Evolutionary conservation across 106 monocot genomes (phyloP), one percentile per base, ranked within the genome.

Genomic region (Dendrobium officinale): DNA sequence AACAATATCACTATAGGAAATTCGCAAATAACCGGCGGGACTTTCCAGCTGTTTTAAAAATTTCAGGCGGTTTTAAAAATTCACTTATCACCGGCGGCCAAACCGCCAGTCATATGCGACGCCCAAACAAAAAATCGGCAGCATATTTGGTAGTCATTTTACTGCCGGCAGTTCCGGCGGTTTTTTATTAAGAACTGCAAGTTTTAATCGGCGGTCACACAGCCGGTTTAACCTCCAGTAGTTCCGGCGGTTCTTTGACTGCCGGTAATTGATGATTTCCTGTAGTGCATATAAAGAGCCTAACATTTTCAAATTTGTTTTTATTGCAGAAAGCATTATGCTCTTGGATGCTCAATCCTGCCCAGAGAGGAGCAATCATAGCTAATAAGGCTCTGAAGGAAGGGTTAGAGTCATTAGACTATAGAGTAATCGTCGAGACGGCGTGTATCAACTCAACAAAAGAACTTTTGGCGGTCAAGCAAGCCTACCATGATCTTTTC

Each of bases 291-390:
- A 37, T 20, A 20, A 66, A 24, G n/a, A 22, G 66, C 66, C 24
- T 66, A 66, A 66, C 20, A 8, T 66, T 18, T 20, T 17, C 17
- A 66, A 66, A 20, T 66, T 4, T 5, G 20, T 24, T 66, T 26
- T 66, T 5, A 66, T 47, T 86, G 80, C 66, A 95, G 95, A 88
- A 75, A 83, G 92, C 95, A 17, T 81, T 95, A 15, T 95, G 89
- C 82, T 87, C 85, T 13, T 95, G 95, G 95, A 82, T 92, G 15
- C 88, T 92, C 59, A 79, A 85, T 18, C 95, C 90, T 0, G 64
- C 89, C 1, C 87, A 92, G 68, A 81, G 95, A 68, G 82, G 92
- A 67, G 92, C 90, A 6, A 77, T 92, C 26, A 58, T 95, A 31
- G 85, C 83, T 7, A 84, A 88, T 66, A 58, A 79, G 33, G 95